A percentile compares a stretch with the other conserved stretches of the same genome.
Conservation (phyloP, 2,329 filamentous ascomycete species). For the Cladobotryum protrusum region DNA sequence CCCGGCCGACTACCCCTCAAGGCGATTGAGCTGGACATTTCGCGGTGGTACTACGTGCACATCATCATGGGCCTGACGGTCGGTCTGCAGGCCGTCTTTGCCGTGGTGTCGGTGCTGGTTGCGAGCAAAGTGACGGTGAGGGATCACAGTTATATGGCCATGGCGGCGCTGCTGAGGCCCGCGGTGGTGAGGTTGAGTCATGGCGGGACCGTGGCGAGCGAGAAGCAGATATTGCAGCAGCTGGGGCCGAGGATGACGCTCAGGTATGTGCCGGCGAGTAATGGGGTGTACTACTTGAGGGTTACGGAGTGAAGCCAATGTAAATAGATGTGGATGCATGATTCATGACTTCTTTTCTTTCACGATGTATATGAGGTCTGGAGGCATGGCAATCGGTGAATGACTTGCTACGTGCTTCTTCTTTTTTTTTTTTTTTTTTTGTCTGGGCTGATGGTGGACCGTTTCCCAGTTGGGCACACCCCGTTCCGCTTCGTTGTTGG, state of each 20-base stretch:
- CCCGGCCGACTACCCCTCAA: slow-evolving; percentile 25
- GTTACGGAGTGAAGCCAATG: not conserved
- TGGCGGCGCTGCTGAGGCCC: slow-evolving; percentile 17
- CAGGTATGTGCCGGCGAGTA: slow-evolving; percentile 4
- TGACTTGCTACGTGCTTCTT: too few relatives aligned
- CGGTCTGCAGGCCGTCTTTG: slow-evolving; percentile 25
- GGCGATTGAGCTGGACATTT: slow-evolving; percentile 27
- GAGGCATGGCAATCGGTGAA: too few relatives aligned
- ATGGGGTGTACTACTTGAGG: slow-evolving; percentile 6
- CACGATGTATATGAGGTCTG: too few relatives aligned
- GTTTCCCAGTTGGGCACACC: too few relatives aligned
- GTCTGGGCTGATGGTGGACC: too few relatives aligned
- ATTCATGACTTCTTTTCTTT: not conserved
- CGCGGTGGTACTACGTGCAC: slow-evolving; percentile 25
- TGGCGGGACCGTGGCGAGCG: slow-evolving; percentile 14
- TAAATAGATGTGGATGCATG: not conserved
- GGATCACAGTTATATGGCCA: slow-evolving; percentile 18
- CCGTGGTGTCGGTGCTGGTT: slow-evolving; percentile 16
- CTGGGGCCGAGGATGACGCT: slow-evolving; percentile 1
- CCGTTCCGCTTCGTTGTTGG: too few relatives aligned
- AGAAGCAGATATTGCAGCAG: slow-evolving; percentile 13
- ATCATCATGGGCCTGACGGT: slow-evolving; percentile 28
- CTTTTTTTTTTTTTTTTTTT: too few relatives aligned
- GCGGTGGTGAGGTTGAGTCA: slow-evolving; percentile 13
- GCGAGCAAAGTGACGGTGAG: slow-evolving; percentile 24